These are phyloP conservation scores for Trametes cingulata DNA, from an alignment of 768 basidiomycete genomes.

Conservation along the genomic window DNA sequence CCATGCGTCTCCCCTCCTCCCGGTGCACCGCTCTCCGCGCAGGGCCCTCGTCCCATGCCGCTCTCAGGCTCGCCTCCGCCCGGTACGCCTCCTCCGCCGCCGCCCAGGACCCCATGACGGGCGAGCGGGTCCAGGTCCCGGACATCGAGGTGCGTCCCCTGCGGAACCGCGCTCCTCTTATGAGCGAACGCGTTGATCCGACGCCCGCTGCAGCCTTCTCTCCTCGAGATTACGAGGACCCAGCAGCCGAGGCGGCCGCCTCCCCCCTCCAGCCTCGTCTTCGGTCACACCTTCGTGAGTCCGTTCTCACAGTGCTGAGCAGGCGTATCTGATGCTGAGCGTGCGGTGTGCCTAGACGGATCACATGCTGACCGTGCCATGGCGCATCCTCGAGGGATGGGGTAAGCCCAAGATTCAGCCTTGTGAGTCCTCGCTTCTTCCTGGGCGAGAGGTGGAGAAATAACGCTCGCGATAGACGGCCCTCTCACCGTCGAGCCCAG, in stretches of 20 bases:
- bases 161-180: neutral
- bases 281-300: slow-evolving; percentile 83
- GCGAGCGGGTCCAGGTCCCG: slow-evolving; percentile 45
- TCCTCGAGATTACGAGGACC: slow-evolving; percentile 51
- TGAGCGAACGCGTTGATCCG: neutral
- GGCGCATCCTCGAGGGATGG: slow-evolving; percentile 78
- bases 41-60: slow-evolving; percentile 5
- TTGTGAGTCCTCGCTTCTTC: slow-evolving; percentile 49
- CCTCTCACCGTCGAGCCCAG: slow-evolving; percentile 77
- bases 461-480: slow-evolving; percentile 46
- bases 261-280: slow-evolving; percentile 66
- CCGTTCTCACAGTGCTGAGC: neutral
- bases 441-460: neutral
- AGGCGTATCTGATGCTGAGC: neutral
- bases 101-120: slow-evolving; percentile 48
- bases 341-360: slow-evolving; percentile 54
- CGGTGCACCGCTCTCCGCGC: slow-evolving; percentile 3
- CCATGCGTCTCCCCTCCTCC: slow-evolving; percentile 10
- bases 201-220: slow-evolving; percentile 43
- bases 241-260: slow-evolving; percentile 61
- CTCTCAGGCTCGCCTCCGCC: slow-evolving; percentile 8
- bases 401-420: slow-evolving; percentile 78
- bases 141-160: slow-evolving; percentile 53
- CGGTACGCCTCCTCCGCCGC: slow-evolving; percentile 19
- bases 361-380: slow-evolving; percentile 81